Base-by-base conservation (phyloP, 257 asterid species). In the Nicotiana tabacum region DNA sequence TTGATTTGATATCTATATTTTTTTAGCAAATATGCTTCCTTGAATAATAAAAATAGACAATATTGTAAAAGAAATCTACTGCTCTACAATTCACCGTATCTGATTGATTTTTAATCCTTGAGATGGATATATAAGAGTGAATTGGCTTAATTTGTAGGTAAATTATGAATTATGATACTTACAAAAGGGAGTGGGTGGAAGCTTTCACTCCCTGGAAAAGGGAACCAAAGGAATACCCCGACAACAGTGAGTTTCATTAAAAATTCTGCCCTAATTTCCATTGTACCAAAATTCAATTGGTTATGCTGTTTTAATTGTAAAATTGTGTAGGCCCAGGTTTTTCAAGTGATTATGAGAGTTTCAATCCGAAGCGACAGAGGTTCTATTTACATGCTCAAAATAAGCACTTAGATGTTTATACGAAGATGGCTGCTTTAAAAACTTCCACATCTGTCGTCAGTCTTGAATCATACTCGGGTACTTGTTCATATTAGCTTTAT, bases 391-490 rank as follows among this genome's bases (percentile, higher is more conserved):
- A 35, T 68, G 29, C 55, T 1, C 16, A 7, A 58, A 53, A 77
- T 29, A 3, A 1, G 29, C 27, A 77, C 81, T 77, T 79, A 21
- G 58, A 79, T 79, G 16, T 24, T 30, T 35, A 58, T 32, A 55
- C 51, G 15, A 79, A 79, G 57, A 37, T 30, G 16, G 74, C 74
- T 37, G 82, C 82, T 60, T 12, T 78, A 55, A 78, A 8, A 37
- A 37, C 61, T 79, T 79, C 74, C 33, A 33, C 57, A 32, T 56
- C 82, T 35, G 33, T 60, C 17, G 58, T 60, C 35, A 16, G 69
- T 79, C 74, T 60, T 16, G 37, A 29, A 17, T 79, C 82, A 29
- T 79, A 29, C 13, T 55, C 72, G 3, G 82, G 70, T 56, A 55
- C 15, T 51, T 51, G 18, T 78, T 78, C 82, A 18, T 53, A 18